phyloP scores from a whole-genome alignment of 805 yeast genomes.

The Ogataea kodamae region DNA sequence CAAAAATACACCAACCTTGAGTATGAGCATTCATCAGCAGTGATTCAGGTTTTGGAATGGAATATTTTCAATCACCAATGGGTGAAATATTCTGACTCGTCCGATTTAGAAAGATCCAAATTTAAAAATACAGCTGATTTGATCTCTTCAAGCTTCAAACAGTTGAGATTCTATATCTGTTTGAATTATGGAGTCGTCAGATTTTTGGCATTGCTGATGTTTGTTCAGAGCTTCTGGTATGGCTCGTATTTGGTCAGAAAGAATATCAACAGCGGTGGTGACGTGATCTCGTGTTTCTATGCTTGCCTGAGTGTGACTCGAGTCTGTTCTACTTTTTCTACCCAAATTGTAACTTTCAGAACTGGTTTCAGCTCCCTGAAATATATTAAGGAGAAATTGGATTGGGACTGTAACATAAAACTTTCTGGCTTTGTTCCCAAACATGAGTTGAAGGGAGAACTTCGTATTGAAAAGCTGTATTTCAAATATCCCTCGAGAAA shows the following conservation, averaged over 20 bases:
- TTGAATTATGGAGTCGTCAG: constrained; percentile 56
- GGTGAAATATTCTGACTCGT: constrained; percentile 60
- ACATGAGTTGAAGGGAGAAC: constrained; percentile 40
- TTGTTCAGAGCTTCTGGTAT: constrained; percentile 91
- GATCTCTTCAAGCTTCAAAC: constrained; percentile 40
- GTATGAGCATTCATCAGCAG: constrained; percentile 50
- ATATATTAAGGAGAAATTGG: constrained; percentile 43
- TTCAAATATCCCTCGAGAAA: constrained; percentile 64
- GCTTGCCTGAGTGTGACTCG: constrained; percentile 74
- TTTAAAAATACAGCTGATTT: constrained; percentile 34
- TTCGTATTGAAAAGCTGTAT: constrained; percentile 51
- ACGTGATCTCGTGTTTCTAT: constrained; percentile 78
- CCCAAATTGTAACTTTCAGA: constrained; percentile 57
- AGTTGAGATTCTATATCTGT: constrained; percentile 45
- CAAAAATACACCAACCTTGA: constrained; percentile 50
- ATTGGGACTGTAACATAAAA: constrained; percentile 6
- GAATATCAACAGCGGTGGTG: constrained; percentile 51
- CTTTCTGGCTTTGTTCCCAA: constrained; percentile 22
- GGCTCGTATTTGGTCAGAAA: constrained; percentile 65
- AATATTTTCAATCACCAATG: constrained; percentile 55
- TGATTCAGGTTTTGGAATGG: constrained; percentile 70
- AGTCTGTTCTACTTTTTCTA: constrained; percentile 50
- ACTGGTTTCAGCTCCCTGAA: constrained; percentile 69
- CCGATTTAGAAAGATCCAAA: constrained; percentile 44
- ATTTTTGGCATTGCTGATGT: constrained; percentile 62